Conservation (phyloP, 805 yeast genomes). For the Myxozyma udenii region DNA sequence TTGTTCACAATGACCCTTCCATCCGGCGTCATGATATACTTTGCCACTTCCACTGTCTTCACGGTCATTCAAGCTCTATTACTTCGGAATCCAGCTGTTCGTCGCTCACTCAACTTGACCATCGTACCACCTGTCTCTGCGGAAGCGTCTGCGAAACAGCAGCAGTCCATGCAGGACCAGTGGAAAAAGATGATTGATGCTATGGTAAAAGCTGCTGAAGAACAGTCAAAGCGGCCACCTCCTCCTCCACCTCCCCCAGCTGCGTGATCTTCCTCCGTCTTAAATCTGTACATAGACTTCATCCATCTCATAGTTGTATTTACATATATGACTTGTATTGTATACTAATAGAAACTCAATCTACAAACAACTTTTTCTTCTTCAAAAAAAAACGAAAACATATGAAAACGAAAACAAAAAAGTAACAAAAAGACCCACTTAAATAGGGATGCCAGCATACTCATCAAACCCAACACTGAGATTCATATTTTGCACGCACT, state of each 20-base stretch:
- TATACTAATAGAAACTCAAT: background rate
- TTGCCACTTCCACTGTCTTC: constrained; percentile 73
- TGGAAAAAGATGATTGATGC: background rate
- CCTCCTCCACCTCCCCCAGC: background rate
- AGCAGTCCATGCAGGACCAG: background rate
- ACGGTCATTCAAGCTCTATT: constrained; percentile 70
- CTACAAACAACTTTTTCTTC: background rate
- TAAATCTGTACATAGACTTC: no score
- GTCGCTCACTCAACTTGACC: background rate
- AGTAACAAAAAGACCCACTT: constrained; percentile 28
- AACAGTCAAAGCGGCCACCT: background rate
- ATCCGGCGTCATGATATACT: constrained; percentile 80
- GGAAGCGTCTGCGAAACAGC: background rate
- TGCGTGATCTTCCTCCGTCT: no score
- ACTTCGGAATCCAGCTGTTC: constrained; percentile 45
- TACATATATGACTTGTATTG: background rate
- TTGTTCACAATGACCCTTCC: constrained; percentile 86
- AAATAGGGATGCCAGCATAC: constrained; percentile 85
- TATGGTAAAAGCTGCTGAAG: background rate
- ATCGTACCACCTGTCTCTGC: background rate
- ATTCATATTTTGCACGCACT: constrained; percentile 94
- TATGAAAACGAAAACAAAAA: background rate
- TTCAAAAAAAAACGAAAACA: background rate
- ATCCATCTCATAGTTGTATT: background rate
- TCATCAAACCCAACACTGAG: constrained; percentile 86